Conservation (phyloP, 2,329 filamentous ascomycete species). For the Clarireedia sp. region DNA sequence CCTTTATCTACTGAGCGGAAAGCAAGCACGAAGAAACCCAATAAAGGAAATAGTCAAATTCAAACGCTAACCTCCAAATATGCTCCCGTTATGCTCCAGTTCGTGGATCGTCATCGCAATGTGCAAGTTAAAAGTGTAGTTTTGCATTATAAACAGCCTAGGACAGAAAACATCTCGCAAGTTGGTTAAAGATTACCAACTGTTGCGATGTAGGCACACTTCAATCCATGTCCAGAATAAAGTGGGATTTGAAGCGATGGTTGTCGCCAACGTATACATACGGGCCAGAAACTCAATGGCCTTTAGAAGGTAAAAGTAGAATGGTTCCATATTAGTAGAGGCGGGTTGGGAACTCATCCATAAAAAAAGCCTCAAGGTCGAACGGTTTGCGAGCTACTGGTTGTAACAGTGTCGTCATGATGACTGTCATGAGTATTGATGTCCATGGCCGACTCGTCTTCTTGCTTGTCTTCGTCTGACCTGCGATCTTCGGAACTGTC, state of each 20-base stretch:
- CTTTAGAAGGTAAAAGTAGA: constrained; percentile 1
- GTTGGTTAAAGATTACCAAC: background rate
- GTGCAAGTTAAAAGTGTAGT: background rate
- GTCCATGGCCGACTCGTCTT: background rate
- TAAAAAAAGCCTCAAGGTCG: background rate
- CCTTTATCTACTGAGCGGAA: background rate
- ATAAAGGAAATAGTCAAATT: constrained; percentile 11
- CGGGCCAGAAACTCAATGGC: background rate
- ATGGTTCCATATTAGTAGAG: constrained; percentile 9
- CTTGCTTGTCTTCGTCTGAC: constrained; percentile 15
- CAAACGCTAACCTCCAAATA: constrained; percentile 22
- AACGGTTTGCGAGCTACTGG: background rate
- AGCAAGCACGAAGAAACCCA: background rate
- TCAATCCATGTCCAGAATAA: background rate
- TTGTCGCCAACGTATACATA: background rate
- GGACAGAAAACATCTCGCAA: background rate
- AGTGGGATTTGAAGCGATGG: background rate
- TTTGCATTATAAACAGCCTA: constrained; percentile 8
- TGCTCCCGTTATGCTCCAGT: constrained; percentile 21
- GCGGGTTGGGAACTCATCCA: background rate
- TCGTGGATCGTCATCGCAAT: constrained; percentile 10
- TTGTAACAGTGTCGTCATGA: background rate
- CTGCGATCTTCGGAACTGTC: constrained; percentile 11
- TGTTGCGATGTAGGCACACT: background rate
- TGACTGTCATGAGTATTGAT: background rate